A percentile compares a stretch with the other conserved stretches of the same genome.
Evolutionary conservation across 441 rosid species (phyloP).

Genomic region (Viola pubescens): DNA sequence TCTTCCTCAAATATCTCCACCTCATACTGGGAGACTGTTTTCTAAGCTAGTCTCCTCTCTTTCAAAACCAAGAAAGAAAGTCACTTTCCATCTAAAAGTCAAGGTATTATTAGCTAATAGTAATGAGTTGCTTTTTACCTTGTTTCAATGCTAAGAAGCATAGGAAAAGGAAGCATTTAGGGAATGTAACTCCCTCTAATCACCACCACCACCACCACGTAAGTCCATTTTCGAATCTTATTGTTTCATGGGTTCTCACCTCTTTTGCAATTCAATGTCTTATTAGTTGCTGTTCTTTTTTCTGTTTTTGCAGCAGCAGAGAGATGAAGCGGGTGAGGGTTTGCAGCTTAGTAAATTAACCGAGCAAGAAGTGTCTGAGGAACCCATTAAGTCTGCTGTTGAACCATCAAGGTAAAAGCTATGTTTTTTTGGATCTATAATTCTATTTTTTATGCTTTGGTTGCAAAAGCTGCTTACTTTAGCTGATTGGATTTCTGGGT

Average conservation of each 20-base stretch:
- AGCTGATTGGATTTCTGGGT: not conserved
- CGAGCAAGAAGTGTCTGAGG: slow-evolving; percentile 17
- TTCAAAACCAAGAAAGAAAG: slow-evolving; percentile 3
- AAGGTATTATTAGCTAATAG: slow-evolving; percentile 14
- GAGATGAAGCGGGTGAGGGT: slow-evolving; percentile 19
- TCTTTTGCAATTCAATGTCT: not conserved
- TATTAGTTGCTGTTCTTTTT: not conserved
- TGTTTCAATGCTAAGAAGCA: slow-evolving; percentile 37
- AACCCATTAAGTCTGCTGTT: slow-evolving; percentile 17
- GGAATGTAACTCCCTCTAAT: slow-evolving; percentile 17
- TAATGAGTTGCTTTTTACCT: slow-evolving; percentile 39
- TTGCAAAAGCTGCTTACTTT: not conserved
- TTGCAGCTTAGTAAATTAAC: slow-evolving; percentile 4
- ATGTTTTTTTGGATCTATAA: not conserved
- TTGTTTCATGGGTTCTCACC: slow-evolving; percentile 4
- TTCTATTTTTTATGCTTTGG: not conserved
- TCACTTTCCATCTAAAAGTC: slow-evolving; percentile 12
- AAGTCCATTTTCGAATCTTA: slow-evolving; percentile 11
- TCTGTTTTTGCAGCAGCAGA: slow-evolving; percentile 18
- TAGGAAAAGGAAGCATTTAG: slow-evolving; percentile 21
- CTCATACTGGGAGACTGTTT: not conserved
- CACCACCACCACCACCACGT: slow-evolving; percentile 13
- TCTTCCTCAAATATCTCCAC: not conserved
- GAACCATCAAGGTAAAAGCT: not conserved
- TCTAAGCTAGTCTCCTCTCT: not conserved